Evolutionary conservation across 192 early-diverging fungal genomes (phyloP).

Genomic region (Backusella macrospora): DNA sequence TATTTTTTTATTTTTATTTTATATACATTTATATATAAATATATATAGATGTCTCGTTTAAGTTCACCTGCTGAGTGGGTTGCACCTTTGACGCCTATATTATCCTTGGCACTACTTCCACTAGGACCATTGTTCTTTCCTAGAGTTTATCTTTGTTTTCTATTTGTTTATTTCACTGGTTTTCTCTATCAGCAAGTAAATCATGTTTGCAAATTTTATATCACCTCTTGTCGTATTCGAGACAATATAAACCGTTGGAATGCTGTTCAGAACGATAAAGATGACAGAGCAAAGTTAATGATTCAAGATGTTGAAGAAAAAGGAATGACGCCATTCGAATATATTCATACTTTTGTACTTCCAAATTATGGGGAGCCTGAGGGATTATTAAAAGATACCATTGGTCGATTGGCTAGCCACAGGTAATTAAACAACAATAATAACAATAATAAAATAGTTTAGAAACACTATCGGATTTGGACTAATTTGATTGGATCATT

Average conservation of each 20-base stretch:
- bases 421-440: conserved; percentile 47
- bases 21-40: background rate
- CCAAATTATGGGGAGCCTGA: conserved; percentile 75
- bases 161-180: conserved; percentile 47
- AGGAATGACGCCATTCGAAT: conserved; percentile 19
- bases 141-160: conserved; percentile 42
- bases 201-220: conserved; percentile 52
- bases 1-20: background rate
- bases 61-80: conserved; percentile 46
- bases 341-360: conserved; percentile 68
- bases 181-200: conserved; percentile 50
- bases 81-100: conserved; percentile 44
- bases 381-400: conserved; percentile 69
- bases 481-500: conserved; percentile 7
- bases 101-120: conserved; percentile 42
- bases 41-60: conserved; percentile 22
- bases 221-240: conserved; percentile 46
- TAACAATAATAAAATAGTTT: background rate
- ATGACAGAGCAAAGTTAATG: conserved; percentile 3
- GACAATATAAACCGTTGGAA: conserved; percentile 46
- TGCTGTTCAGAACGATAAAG: background rate
- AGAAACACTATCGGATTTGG: background rate
- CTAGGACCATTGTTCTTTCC: conserved; percentile 51
- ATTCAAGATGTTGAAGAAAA: conserved; percentile 17
- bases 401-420: conserved; percentile 66